Percentiles rank a stretch among this genome's conserved stretches.
Evolutionary conservation across 176 grass and related monocot species (phyloP).

Genomic region (Melocanna baccifera): DNA sequence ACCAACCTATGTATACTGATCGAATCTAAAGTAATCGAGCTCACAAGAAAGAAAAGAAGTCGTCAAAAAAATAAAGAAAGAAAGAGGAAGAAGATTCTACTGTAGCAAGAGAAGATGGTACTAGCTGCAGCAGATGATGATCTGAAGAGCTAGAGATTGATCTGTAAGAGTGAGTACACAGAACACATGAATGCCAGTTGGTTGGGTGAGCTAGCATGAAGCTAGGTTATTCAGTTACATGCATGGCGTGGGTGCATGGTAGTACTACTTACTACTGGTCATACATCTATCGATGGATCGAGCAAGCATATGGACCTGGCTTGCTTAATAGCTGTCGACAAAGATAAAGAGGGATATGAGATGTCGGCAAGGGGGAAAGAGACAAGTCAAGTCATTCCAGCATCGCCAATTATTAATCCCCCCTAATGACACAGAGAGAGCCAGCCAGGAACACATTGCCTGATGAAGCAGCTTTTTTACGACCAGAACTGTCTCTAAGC

Average conservation of each 20-base stretch:
- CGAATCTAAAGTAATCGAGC: neutral
- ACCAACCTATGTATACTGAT: neutral
- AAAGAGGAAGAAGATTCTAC: neutral
- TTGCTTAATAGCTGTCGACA: constrained; percentile 1
- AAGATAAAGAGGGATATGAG: neutral
- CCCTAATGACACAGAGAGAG: neutral
- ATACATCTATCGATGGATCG: neutral
- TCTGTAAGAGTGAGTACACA: neutral
- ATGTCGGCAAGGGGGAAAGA: constrained; percentile 37
- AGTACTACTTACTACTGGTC: neutral
- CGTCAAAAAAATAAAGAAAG: neutral
- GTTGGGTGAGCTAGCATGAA: too few relatives aligned
- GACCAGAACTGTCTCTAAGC: too few relatives aligned
- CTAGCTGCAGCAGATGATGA: neutral
- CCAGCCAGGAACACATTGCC: neutral
- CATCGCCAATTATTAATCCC: constrained; percentile 23
- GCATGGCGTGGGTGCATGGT: neutral
- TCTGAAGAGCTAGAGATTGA: neutral
- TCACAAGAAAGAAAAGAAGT: neutral
- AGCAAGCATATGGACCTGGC: neutral
- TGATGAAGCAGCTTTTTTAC: too few relatives aligned
- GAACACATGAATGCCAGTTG: too few relatives aligned
- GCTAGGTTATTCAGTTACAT: too few relatives aligned
- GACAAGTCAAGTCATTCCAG: constrained; percentile 23
- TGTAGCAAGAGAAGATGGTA: neutral